Conservation (phyloP, 768 basidiomycete genomes). For the Rubroboletus pulcherrimus region DNA sequence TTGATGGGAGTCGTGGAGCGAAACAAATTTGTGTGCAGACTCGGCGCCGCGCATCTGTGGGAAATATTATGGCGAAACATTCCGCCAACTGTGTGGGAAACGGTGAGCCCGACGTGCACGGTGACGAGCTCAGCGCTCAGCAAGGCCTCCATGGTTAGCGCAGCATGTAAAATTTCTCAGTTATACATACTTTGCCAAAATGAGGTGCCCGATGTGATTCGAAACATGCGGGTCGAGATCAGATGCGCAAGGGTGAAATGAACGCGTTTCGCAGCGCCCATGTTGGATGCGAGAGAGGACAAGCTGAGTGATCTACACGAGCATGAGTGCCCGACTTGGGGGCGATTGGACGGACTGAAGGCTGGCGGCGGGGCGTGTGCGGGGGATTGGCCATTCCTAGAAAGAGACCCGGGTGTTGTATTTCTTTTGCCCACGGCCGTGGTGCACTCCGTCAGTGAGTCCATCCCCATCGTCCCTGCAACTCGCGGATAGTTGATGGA, state of each 20-base stretch:
- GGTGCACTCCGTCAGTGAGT: background rate
- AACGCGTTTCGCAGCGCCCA: background rate
- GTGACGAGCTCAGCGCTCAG: background rate
- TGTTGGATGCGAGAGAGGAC: background rate
- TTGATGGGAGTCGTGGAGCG: background rate
- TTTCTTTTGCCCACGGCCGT: background rate
- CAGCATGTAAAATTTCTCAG: no score
- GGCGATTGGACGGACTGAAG: background rate
- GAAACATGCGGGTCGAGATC: background rate
- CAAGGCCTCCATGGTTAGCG: no score
- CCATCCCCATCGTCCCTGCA: background rate
- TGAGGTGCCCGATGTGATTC: background rate
- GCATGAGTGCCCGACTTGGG: background rate
- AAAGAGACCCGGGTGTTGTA: background rate
- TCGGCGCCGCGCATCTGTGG: background rate
- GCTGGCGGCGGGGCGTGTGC: background rate
- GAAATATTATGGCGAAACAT: background rate
- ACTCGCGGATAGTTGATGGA: background rate
- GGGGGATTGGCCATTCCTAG: background rate
- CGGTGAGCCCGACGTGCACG: background rate
- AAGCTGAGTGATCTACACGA: background rate
- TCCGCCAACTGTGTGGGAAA: background rate
- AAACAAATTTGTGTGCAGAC: background rate
- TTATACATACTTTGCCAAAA: background rate
- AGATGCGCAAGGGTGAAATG: background rate